Base-by-base conservation (phyloP, 352 stramenopile species). In the Pythium apleroticum region DNA sequence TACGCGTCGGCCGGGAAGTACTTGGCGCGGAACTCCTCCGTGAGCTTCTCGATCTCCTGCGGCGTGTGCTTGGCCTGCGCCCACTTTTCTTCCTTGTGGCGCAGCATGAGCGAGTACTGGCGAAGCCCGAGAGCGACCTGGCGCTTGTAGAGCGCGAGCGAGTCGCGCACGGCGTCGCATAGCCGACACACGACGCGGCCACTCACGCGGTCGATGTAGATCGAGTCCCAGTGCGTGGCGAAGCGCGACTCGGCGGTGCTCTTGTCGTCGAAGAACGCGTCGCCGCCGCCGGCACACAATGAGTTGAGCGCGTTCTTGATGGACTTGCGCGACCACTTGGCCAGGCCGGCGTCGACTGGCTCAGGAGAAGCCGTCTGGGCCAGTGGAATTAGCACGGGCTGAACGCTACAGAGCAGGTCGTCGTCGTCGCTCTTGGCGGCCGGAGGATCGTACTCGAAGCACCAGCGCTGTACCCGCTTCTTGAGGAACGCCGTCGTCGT, bases 211-310 rank as follows among this genome's bases (percentile, higher is more conserved):
- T 71, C 65, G 30, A 71, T 48, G 33, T 60, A 53, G 65, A 71
- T 66, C 31, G 57, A 66, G 43, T 71, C 65, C 65, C 65, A 71
- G 27, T 71, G 65, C 2, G 57, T 53, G 0, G 58, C 65, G 65
- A 71, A 67, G 30, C 65, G 65, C 12, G 65, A 71, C 43, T 66
- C 43, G 30, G 65, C 58, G 12, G 37, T 52, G 52, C 31, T 43
- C 52, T 66, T 62, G 33, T 48, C 30, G 65, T 66, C 52, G 31
- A 71, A 52, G 31, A 71, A 71, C 12, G 65, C 57, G 27, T 71
- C 65, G 30, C 65, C 65, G 24, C 33, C 57, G 24, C 52, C 52
- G 4, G 14, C 20, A 35, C 57, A 66, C 4, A 64, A 33, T 9
- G 49, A 22, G 57, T 63, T 63, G 39, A 71, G 65, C 3, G 65